Base-by-base conservation (phyloP, 2,329 filamentous ascomycete species). In the Microdochium paspali region DNA sequence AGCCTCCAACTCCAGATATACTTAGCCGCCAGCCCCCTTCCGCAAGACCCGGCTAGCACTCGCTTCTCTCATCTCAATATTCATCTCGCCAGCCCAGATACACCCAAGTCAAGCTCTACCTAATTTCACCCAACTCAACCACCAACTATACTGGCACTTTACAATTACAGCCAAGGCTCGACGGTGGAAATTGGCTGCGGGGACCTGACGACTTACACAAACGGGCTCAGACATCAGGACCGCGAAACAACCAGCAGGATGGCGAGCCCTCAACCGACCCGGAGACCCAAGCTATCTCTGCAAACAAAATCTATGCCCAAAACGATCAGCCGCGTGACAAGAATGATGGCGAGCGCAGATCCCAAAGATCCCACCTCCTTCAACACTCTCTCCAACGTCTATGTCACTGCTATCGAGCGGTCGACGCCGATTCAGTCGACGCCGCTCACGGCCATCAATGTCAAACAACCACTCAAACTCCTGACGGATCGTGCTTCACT, bases 311-410 rank as follows among this genome's bases (percentile, higher is more conserved):
- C 73, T 23, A 60, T 67, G 25, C 59, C 62, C 48, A 63, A 61
- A 28, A 58, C 69, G 3, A 57, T 55, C 35, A 59, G 65, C 47
- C 69, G 64, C 47, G 61, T 69, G 15, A 51, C 69, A 24, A 70
- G 69, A 50, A 68, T 66, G 4, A 58, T 75, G 40, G 62, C 69
- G 21, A 67, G 70, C 46, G 63, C 76, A 32, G 73, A 82, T 54
- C 74, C 77, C 25, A 74, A 70, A 49, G 81, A 80, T 26, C 77
- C 79, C 3, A 84, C 80, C 1, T 69, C 78, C 21, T 82, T 82
- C 66, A 84, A 84, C 63, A 84, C 80, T 2, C 70, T 84, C 32
- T 81, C 79, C 47, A 84, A 84, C 62, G 75, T 79, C 50, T 84
- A 84, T 56, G 74, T 76, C 24, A 77, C 76, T 3, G 76, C 79